Evolutionary conservation across 495 filamentous ascomycete species (phyloP), one percentile per base, ranked within the genome.

Genomic region (Cercophora newfieldiana): DNA sequence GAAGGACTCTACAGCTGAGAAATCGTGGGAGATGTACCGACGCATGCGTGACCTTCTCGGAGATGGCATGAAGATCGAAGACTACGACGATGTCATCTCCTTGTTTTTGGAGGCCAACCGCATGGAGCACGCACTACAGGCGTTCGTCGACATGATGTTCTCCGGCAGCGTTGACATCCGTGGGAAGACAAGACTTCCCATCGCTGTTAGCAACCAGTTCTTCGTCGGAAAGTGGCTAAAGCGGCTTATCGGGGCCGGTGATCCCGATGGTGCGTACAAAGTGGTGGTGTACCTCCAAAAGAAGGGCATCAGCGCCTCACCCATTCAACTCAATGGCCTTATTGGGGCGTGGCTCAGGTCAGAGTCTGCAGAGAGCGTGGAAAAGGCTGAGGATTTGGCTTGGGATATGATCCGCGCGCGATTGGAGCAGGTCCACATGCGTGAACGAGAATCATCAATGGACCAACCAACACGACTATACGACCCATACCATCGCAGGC

Each of bases 91-190:
- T 31, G 75, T 94, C 24, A 87, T 84, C 58, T 83, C 85, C 47
- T 80, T 81, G 44, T 88, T 93, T 66, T 77, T 94, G 8, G 79
- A 83, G 5, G 80, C 84, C 7, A 83, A 85, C 55, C 75, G 82
- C 53, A 77, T 84, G 12, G 86, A 91, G 69, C 78, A 88, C 33
- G 91, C 87, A 0, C 81, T 93, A 61, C 86, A 88, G 51, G 85
- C 88, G 1, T 94, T 94, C 79, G 90, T 89, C 60, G 91, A 94
- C 72, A 91, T 93, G 90, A 92, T 93, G 90, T 86, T 90, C 49
- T 87, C 85, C 0, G 83, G 83, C 1, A 75, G 82, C 24, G 57
- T 83, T 56, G 76, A 83, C 56, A 66, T 80, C 26, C 69, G 69
- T 25, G 75, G 74, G 22, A 72, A 78, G 78, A 70, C 81, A 69